phyloP scores from a whole-genome alignment of 2,329 filamentous ascomycete species.

The Fusarium tuaranense region DNA sequence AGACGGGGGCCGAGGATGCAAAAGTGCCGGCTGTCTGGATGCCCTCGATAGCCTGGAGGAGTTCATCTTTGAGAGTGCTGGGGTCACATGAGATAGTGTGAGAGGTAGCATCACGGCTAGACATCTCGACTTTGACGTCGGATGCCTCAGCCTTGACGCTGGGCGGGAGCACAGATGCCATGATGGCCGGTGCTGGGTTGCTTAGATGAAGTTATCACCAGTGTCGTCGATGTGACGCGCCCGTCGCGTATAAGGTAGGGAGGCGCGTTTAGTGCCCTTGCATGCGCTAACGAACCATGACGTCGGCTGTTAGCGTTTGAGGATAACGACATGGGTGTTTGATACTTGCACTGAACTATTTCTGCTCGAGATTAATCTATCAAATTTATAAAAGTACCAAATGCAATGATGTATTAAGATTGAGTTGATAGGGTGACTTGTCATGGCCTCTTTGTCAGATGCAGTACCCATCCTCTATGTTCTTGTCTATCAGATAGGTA shows the following conservation, averaged over 20 bases:
- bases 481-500: not conserved
- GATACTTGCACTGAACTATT: not conserved
- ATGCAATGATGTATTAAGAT: not conserved
- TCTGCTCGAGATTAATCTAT: fast-evolving
- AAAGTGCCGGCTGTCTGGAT: not conserved
- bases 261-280: not conserved
- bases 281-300: not conserved
- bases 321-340: not conserved
- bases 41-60: not conserved
- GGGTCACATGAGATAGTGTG: not conserved
- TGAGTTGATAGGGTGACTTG: too few species aligned
- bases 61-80: not conserved
- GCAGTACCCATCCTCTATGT: not conserved
- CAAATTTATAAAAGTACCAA: not conserved
- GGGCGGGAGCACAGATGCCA: not conserved
- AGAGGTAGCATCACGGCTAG: not conserved
- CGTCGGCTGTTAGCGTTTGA: not conserved
- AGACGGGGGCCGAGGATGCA: not conserved
- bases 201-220: not conserved
- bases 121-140: not conserved
- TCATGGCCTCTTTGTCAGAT: not conserved
- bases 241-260: not conserved
- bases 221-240: not conserved
- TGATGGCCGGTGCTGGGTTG: not conserved
- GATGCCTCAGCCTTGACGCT: not conserved